Base-by-base conservation (phyloP, 2,329 filamentous ascomycete genomes). In the Verticillium albo-atrum region DNA sequence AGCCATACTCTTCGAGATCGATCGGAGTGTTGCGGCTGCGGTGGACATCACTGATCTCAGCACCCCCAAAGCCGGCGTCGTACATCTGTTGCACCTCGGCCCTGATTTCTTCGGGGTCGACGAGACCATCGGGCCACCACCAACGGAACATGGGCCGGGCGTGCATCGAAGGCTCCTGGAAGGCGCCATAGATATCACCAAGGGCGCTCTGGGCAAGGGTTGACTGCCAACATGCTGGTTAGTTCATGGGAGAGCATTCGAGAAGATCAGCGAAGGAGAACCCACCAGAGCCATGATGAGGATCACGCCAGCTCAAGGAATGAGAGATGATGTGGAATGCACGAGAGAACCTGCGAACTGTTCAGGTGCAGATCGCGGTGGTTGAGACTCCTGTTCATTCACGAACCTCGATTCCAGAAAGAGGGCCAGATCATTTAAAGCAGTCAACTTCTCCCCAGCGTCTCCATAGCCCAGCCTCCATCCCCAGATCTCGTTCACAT, bases 1-100 rank as follows among this genome's bases (percentile, higher is more conserved):
- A 61, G 47, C 60, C 60, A 34, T 58, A 52, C 1, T 52, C 30
- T 10, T 32, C 56, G 28, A 53, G 56, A 20, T 61, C 60, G 28
- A 61, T 55, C 25, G 37, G n/a, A 23, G 53, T 52, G 23, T 42
- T 47, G 26, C 57, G 27, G 47, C 60, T 51, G 32, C 35, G 56
- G 37, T 61, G 60, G 14, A 61, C 60, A 42, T 61, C 60, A 26
- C 57, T 56, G 53, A 61, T 58, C 53, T 61, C 60, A 27, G 60
- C 60, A 28, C 60, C 60, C 25, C 56, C 60, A 47, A 61, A 61
- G 27, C 60, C 60, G 6, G 26, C 56, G 12, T 61, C 27, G 42
- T 55, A 54, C 60, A 61, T 61, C 53, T 61, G 51, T 17, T 55
- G 51, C 26, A 61, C 52, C 25, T 61, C 60, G 20, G 60, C 42